These are phyloP conservation scores for Colletotrichum sp. DNA, from an alignment of 2,329 filamentous ascomycete genomes.

Conservation along the genomic window DNA sequence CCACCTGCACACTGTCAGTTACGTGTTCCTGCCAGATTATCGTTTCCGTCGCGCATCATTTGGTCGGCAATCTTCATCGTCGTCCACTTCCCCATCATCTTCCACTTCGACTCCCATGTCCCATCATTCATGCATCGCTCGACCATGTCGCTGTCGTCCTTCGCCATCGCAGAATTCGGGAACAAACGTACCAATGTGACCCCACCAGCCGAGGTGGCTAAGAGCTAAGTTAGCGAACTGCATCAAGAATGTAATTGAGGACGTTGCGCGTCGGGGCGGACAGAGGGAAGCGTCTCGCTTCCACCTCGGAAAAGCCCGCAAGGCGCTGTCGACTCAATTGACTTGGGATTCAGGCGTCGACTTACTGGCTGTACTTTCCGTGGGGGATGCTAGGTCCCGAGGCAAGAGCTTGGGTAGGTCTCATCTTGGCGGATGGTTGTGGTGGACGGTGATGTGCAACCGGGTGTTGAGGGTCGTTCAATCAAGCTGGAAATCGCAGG, in stretches of 20 bases:
- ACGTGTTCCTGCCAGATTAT: neutral
- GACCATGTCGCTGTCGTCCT: neutral
- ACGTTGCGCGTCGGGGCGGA: neutral
- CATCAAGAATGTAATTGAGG: neutral
- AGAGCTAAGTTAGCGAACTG: conserved; percentile 26
- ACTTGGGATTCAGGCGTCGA: conserved; percentile 8
- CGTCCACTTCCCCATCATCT: neutral
- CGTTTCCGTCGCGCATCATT: neutral
- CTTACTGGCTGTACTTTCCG: conserved; percentile 51
- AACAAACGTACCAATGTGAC: conserved; percentile 65
- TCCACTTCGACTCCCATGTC: neutral
- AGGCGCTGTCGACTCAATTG: conserved; percentile 4
- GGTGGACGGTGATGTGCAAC: conserved; percentile 14
- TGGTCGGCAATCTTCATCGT: neutral
- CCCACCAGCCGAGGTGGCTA: conserved; percentile 79
- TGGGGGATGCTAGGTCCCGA: conserved; percentile 44
- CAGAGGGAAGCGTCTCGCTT: neutral
- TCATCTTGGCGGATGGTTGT: conserved; percentile 36
- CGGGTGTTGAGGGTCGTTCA: neutral
- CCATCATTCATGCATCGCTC: neutral
- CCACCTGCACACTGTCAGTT: conserved; percentile 46
- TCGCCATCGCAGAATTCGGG: neutral
- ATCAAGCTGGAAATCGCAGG: neutral
- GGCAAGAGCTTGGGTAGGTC: conserved; percentile 44
- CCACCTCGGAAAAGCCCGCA: conserved; percentile 35